Evolutionary conservation across 2,329 filamentous ascomycete species (phyloP).

Genomic region (Bipolaris sorokiniana): DNA sequence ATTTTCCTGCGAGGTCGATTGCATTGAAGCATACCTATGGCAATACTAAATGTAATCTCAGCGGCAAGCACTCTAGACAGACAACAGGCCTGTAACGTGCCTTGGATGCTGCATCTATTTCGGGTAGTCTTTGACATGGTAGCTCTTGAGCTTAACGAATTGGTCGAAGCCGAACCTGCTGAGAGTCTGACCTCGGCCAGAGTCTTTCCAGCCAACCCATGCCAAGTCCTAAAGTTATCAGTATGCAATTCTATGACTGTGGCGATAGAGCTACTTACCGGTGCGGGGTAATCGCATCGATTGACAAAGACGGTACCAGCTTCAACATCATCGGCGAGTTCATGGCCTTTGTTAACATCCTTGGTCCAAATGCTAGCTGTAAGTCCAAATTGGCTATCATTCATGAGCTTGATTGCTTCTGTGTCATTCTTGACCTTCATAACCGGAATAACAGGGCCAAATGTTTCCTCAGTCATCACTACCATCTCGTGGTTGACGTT

Average conservation of each 20-base stretch:
- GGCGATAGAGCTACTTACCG: constrained; percentile 65
- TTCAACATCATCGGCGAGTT: constrained; percentile 80
- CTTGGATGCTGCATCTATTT: constrained; percentile 50
- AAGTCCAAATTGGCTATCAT: constrained; percentile 90
- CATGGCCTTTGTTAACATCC: constrained; percentile 75
- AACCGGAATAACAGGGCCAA: constrained; percentile 89
- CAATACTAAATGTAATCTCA: neutral
- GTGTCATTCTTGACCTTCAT: constrained; percentile 83
- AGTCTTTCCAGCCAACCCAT: constrained; percentile 99
- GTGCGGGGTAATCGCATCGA: constrained; percentile 87
- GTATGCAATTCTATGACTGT: constrained; percentile 1
- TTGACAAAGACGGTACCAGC: constrained; percentile 97
- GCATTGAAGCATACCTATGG: neutral
- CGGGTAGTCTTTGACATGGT: constrained; percentile 82
- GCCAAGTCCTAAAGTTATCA: constrained; percentile 72
- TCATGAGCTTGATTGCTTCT: constrained; percentile 86
- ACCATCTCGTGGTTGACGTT: constrained; percentile 81
- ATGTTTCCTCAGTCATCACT: constrained; percentile 94
- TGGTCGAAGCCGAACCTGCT: constrained; percentile 92
- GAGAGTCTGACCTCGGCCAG: constrained; percentile 87
- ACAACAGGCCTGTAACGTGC: constrained; percentile 22
- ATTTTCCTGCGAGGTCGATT: neutral
- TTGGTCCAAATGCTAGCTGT: constrained; percentile 99
- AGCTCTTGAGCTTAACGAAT: constrained; percentile 96
- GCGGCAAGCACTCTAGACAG: constrained; percentile 5